Percentiles rank a stretch among this genome's conserved stretches.
These are phyloP conservation scores for Mangifera indica DNA, from an alignment of 345 rosid genomes.

Conservation along the genomic window DNA sequence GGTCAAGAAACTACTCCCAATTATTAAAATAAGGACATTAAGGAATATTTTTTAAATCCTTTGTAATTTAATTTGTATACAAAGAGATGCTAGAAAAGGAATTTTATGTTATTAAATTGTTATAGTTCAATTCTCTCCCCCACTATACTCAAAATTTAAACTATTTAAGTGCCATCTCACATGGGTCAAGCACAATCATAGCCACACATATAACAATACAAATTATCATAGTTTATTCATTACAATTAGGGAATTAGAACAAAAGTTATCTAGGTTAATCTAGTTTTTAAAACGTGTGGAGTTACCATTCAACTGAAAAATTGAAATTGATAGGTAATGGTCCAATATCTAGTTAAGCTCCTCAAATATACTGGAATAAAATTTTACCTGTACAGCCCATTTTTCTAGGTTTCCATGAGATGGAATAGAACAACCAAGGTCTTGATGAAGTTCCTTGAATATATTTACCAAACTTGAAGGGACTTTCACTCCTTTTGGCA, in stretches of 20 bases:
- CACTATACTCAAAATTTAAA: no score
- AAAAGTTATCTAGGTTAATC: no score
- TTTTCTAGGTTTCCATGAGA: conserved; percentile 80
- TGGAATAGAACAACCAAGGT: conserved; percentile 84
- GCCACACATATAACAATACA: no score
- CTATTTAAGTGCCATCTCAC: no score
- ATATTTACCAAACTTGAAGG: conserved; percentile 88
- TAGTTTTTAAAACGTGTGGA: neutral
- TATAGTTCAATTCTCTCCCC: no score
- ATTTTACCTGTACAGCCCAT: conserved; percentile 84
- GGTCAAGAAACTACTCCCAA: neutral
- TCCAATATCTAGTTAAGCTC: neutral
- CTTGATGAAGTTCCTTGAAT: conserved; percentile 84
- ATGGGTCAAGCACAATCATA: no score
- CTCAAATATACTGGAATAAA: neutral
- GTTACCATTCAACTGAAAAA: no score
- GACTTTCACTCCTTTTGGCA: conserved; percentile 68
- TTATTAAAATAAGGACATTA: no score
- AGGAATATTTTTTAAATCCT: neutral
- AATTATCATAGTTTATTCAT: neutral
- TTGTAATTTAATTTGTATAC: no score
- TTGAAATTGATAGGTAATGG: neutral
- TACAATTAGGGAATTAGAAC: neutral
- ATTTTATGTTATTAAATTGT: no score
- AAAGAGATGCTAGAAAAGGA: no score